Evolutionary conservation across 2,329 filamentous ascomycete species (phyloP).

Genomic region (Aspergillus udagawae): DNA sequence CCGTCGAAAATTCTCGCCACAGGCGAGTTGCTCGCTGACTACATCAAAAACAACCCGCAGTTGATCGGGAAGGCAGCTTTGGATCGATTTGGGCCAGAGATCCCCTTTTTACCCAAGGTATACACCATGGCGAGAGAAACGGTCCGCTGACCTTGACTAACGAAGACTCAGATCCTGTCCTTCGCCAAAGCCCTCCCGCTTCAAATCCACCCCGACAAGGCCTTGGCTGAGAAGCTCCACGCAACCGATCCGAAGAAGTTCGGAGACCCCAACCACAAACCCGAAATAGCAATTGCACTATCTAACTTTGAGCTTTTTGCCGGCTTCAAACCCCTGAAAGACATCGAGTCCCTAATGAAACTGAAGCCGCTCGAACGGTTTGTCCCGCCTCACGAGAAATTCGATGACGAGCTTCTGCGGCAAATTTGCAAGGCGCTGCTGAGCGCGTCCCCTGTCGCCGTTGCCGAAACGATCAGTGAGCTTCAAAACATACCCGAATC

Average conservation of each 20-base stretch:
- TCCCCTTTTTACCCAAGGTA: conserved; percentile 70
- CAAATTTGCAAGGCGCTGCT: conserved; percentile 55
- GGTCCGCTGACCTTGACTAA: not conserved
- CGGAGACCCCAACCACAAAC: conserved; percentile 72
- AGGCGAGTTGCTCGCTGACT: conserved; percentile 60
- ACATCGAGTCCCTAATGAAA: conserved; percentile 57
- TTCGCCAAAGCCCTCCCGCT: conserved; percentile 71
- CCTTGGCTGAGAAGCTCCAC: conserved; percentile 62
- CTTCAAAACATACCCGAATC: conserved; percentile 48
- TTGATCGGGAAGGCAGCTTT: conserved; percentile 61
- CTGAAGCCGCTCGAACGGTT: conserved; percentile 54
- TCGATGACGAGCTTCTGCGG: conserved; percentile 57
- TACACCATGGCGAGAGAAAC: not conserved
- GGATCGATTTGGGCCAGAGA: conserved; percentile 58
- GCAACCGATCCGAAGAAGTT: conserved; percentile 61
- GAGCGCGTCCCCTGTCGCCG: conserved; percentile 46
- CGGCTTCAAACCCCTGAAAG: conserved; percentile 64
- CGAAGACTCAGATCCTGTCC: conserved; percentile 56
- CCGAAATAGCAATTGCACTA: conserved; percentile 71
- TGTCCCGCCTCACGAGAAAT: conserved; percentile 45
- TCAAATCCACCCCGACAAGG: conserved; percentile 70
- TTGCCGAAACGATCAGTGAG: conserved; percentile 51
- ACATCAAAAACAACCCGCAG: conserved; percentile 60
- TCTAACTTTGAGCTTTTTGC: conserved; percentile 71
- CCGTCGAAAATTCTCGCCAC: conserved; percentile 62